phyloP scores from a whole-genome alignment of 305 asterid genomes.

The Fraxinus xanthoxyloides region DNA sequence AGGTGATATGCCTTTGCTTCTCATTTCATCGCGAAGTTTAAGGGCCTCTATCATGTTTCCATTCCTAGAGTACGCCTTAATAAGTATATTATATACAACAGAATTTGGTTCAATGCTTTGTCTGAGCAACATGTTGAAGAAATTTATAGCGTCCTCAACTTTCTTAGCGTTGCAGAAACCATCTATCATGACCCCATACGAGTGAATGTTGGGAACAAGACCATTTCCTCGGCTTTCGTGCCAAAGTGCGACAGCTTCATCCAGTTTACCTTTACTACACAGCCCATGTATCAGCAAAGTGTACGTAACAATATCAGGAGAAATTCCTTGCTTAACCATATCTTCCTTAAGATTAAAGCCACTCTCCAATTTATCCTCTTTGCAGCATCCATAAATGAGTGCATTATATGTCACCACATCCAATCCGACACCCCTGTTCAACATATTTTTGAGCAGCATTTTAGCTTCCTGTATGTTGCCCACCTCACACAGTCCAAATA shows the following conservation, averaged over 20 bases:
- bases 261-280: constrained; percentile 52
- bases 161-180: constrained; percentile 65
- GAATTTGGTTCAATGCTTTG: constrained; percentile 46
- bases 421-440: constrained; percentile 36
- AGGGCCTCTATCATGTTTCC: constrained; percentile 60
- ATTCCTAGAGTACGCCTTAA: constrained; percentile 52
- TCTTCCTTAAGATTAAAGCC: constrained; percentile 64
- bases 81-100: constrained; percentile 63
- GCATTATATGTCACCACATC: constrained; percentile 69
- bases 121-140: constrained; percentile 49
- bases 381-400: constrained; percentile 66
- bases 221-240: constrained; percentile 54
- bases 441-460: constrained; percentile 50
- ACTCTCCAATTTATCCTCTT: constrained; percentile 52
- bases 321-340: constrained; percentile 58
- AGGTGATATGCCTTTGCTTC: constrained; percentile 49
- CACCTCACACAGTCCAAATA: constrained; percentile 63
- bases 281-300: constrained; percentile 54
- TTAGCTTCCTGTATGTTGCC: constrained; percentile 58
- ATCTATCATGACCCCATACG: constrained; percentile 63
- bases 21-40: constrained; percentile 62
- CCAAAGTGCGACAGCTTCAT: constrained; percentile 75
- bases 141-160: constrained; percentile 53
- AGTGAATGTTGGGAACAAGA: constrained; percentile 49
- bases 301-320: constrained; percentile 61